Conservation (phyloP, 139 green algal species). For the Closterium sp. region DNA sequence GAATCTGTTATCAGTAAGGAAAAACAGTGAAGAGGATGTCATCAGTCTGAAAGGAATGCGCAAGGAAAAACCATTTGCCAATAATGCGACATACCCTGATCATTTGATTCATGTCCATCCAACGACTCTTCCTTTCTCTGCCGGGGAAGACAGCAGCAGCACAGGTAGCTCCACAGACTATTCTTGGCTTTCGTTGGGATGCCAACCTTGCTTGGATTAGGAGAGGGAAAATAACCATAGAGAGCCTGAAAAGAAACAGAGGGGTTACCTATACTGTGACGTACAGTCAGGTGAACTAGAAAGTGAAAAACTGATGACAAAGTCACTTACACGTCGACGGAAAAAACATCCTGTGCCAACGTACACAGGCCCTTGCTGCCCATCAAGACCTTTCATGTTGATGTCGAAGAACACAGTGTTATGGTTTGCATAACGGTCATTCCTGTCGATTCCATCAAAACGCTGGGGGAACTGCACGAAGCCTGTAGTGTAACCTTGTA, state of each 20-base stretch:
- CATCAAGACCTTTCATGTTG: slow-evolving; percentile 51
- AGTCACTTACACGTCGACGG: slow-evolving; percentile 6
- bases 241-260: slow-evolving; percentile 23
- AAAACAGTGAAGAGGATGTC: not conserved
- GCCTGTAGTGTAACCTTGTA: slow-evolving; percentile 31
- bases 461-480: slow-evolving; percentile 52
- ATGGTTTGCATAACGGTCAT: slow-evolving; percentile 50
- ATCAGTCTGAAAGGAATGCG: too few relatives aligned
- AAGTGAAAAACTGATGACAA: not conserved
- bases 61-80: too few relatives aligned
- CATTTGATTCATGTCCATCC: too few relatives aligned
- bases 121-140: not conserved
- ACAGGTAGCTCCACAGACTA: not conserved
- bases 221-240: slow-evolving; percentile 32
- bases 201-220: not conserved
- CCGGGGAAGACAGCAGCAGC: slow-evolving; percentile 15
- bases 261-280: too few relatives aligned
- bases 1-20: not conserved
- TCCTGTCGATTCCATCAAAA: slow-evolving; percentile 50
- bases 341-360: slow-evolving; percentile 54
- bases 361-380: slow-evolving; percentile 47
- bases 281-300: not conserved
- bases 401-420: slow-evolving; percentile 55
- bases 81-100: too few relatives aligned
- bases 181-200: not conserved